phyloP scores from a whole-genome alignment of 345 rosid species.

The Hibiscus trionum region DNA sequence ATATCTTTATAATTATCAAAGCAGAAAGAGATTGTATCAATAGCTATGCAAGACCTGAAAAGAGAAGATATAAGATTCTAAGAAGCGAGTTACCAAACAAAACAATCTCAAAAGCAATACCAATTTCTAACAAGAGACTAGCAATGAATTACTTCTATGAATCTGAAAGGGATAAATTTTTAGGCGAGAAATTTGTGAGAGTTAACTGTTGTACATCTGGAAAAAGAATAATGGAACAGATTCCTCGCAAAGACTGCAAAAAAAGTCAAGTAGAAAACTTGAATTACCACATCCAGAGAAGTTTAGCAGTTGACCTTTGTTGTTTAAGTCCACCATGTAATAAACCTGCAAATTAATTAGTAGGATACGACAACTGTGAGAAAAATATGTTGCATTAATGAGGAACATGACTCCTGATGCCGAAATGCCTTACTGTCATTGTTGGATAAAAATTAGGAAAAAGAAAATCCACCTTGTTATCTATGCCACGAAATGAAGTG shows the following conservation, averaged over 20 bases:
- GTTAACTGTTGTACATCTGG: not conserved
- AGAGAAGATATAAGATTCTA: not conserved
- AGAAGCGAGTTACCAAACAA: not conserved
- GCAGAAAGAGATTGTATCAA: not conserved
- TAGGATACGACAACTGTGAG: not conserved
- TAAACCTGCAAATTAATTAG: conserved; percentile 52
- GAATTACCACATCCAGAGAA: conserved; percentile 85
- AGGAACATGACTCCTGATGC: not conserved
- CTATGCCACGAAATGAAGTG: conserved; percentile 94
- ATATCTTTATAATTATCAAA: not conserved
- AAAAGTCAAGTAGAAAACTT: conserved; percentile 2
- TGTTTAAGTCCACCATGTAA: conserved; percentile 64
- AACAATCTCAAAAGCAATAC: not conserved
- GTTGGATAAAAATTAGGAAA: not conserved
- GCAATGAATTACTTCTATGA: not conserved
- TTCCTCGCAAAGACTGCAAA: not conserved
- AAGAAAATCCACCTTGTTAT: conserved; percentile 56
- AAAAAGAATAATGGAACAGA: not conserved
- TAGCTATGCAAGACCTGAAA: not conserved
- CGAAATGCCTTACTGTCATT: not conserved
- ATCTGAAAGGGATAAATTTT: not conserved
- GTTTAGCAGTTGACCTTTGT: conserved; percentile 57
- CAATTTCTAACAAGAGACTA: not conserved
- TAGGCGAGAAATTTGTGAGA: not conserved
- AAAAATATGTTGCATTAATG: not conserved